Evolutionary conservation across 2,329 filamentous ascomycete genomes (phyloP).

Genomic region (Claviceps capensis): DNA sequence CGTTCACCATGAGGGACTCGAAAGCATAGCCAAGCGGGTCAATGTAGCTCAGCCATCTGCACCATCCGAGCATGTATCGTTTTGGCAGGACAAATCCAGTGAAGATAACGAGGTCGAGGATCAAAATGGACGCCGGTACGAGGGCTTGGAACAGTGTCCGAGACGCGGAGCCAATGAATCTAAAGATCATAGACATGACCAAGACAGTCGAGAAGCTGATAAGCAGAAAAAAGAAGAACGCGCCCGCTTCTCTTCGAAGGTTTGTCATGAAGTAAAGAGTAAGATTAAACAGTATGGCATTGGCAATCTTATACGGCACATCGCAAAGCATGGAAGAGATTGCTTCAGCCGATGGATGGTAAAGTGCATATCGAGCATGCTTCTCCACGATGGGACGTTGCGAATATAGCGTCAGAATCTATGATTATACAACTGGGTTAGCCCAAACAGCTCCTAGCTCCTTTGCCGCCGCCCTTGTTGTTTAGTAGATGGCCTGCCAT

Average conservation of each 20-base stretch:
- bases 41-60: conserved; percentile 70
- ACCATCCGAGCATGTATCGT: conserved; percentile 65
- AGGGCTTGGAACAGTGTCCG: conserved; percentile 54
- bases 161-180: conserved; percentile 64
- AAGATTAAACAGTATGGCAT: conserved; percentile 64
- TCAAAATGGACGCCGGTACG: conserved; percentile 45
- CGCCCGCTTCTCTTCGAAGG: conserved; percentile 55
- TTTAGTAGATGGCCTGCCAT: too few relatives aligned
- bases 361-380: conserved; percentile 72
- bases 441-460: background rate
- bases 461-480: too few relatives aligned
- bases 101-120: conserved; percentile 53
- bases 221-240: conserved; percentile 78
- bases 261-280: conserved; percentile 81
- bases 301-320: conserved; percentile 63
- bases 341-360: conserved; percentile 84
- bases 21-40: conserved; percentile 72
- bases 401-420: conserved; percentile 73
- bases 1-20: conserved; percentile 69
- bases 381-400: conserved; percentile 91
- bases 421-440: background rate
- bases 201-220: conserved; percentile 61
- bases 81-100: conserved; percentile 56
- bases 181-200: conserved; percentile 77
- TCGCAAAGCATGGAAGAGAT: conserved; percentile 76